Evolutionary conservation across 768 basidiomycete genomes (phyloP).

Genomic region (Lactarius indigo): DNA sequence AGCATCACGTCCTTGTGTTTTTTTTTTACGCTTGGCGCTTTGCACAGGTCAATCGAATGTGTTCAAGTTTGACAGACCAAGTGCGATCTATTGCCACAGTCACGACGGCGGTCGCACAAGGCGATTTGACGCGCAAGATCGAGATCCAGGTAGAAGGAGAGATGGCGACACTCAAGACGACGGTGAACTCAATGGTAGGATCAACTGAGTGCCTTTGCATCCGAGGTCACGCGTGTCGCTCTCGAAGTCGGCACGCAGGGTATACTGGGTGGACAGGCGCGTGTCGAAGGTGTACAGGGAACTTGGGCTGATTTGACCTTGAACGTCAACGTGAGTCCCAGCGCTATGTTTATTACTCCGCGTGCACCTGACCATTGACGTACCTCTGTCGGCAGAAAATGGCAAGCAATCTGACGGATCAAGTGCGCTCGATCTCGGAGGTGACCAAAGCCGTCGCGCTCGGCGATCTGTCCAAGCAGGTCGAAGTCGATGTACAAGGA

Average conservation of each 20-base stretch:
- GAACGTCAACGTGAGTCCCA: conserved; percentile 69
- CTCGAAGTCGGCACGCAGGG: conserved; percentile 86
- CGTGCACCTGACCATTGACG: background rate
- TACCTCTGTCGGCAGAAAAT: conserved; percentile 55
- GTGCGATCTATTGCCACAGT: conserved; percentile 77
- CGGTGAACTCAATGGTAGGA: conserved; percentile 91
- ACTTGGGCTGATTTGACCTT: conserved; percentile 87
- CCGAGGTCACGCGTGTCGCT: conserved; percentile 76
- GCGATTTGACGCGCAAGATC: conserved; percentile 87
- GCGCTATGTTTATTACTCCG: background rate
- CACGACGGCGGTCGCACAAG: conserved; percentile 82
- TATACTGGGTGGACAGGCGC: conserved; percentile 83
- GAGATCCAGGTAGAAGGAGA: conserved; percentile 83
- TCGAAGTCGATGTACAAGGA: conserved; percentile 90
- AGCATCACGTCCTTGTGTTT: background rate
- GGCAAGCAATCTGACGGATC: conserved; percentile 80
- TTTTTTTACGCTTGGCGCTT: background rate
- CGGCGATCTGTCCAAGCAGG: conserved; percentile 79
- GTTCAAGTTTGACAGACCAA: conserved; percentile 68
- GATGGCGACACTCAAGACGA: conserved; percentile 75
- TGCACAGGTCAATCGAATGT: conserved; percentile 67
- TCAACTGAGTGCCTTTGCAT: conserved; percentile 76
- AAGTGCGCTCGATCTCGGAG: conserved; percentile 90
- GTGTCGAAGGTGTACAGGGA: conserved; percentile 83
- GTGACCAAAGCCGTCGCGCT: conserved; percentile 74